A percentile compares a stretch with the other conserved stretches of the same genome.
phyloP scores from a whole-genome alignment of 768 basidiomycete species.

The Clitopilus passeckerianus region DNA sequence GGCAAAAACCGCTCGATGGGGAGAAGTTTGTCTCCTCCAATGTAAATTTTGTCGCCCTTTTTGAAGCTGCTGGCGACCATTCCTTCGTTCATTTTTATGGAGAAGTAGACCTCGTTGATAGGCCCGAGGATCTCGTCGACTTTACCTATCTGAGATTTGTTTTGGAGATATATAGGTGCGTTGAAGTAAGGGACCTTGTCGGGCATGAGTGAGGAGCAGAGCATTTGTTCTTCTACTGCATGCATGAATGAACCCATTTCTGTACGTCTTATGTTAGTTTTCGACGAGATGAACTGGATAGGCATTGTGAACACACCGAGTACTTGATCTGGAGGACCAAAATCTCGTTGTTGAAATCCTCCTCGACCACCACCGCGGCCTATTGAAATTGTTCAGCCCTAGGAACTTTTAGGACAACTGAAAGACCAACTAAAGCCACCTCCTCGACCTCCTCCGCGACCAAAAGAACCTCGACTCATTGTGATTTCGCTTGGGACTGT shows the following conservation, averaged over 20 bases:
- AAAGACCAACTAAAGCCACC: slow-evolving; percentile 19
- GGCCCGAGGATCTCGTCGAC: slow-evolving; percentile 99
- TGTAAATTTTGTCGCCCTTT: slow-evolving; percentile 97
- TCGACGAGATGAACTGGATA: not conserved
- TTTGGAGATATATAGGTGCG: slow-evolving; percentile 95
- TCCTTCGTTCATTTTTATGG: slow-evolving; percentile 94
- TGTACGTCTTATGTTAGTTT: slow-evolving; percentile 19
- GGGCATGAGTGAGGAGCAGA: slow-evolving; percentile 78
- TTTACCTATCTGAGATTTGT: slow-evolving; percentile 94
- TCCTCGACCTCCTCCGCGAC: slow-evolving; percentile 51
- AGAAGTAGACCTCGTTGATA: slow-evolving; percentile 98
- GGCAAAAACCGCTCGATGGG: slow-evolving; percentile 97
- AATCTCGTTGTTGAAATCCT: slow-evolving; percentile 66
- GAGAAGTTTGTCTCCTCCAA: slow-evolving; percentile 93
- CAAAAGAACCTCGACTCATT: slow-evolving; percentile 11
- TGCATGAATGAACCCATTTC: slow-evolving; percentile 93
- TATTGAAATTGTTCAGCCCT: slow-evolving; percentile 3
- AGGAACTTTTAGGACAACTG: not conserved
- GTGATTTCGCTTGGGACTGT: not conserved
- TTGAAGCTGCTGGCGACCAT: slow-evolving; percentile 96
- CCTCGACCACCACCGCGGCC: slow-evolving; percentile 66
- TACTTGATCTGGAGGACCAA: slow-evolving; percentile 77
- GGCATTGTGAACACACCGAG: slow-evolving; percentile 44
- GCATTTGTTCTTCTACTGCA: slow-evolving; percentile 97
- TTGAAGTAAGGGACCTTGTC: slow-evolving; percentile 99